Conservation (phyloP, 768 basidiomycete genomes). For the Collybia nuda region DNA sequence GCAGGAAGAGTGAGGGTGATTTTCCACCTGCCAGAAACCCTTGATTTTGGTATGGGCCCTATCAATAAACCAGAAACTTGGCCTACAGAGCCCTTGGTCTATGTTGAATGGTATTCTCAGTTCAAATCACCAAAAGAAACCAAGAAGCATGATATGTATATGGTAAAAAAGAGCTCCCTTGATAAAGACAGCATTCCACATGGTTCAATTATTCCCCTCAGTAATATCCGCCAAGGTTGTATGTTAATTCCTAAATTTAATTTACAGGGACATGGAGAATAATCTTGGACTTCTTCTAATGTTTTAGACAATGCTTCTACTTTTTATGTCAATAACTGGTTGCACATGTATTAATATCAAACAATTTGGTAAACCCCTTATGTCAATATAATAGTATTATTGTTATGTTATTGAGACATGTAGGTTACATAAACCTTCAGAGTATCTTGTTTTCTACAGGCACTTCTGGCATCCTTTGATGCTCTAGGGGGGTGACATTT, state of each 20-base stretch:
- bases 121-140: not conserved
- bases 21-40: slow-evolving; percentile 12
- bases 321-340: slow-evolving; percentile 26
- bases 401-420: too few relatives aligned
- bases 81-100: slow-evolving; percentile 10
- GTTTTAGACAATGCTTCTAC: slow-evolving; percentile 16
- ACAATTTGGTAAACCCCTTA: slow-evolving; percentile 18
- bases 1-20: slow-evolving; percentile 20
- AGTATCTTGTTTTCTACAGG: too few relatives aligned
- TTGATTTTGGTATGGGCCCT: not conserved
- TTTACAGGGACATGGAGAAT: not conserved
- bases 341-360: slow-evolving; percentile 23
- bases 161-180: not conserved
- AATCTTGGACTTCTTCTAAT: slow-evolving; percentile 10
- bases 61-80: slow-evolving; percentile 5
- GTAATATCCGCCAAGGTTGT: slow-evolving; percentile 27
- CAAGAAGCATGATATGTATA: not conserved
- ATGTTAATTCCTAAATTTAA: slow-evolving; percentile 28
- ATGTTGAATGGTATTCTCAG: slow-evolving; percentile 2
- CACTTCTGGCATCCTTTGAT: too few relatives aligned
- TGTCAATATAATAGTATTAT: too few relatives aligned
- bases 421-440: too few relatives aligned
- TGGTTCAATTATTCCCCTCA: slow-evolving; percentile 25
- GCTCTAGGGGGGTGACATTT: too few relatives aligned
- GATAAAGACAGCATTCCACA: not conserved